phyloP scores from a whole-genome alignment of 1,284 basidiomycete genomes.

The Earliella scabrosa region DNA sequence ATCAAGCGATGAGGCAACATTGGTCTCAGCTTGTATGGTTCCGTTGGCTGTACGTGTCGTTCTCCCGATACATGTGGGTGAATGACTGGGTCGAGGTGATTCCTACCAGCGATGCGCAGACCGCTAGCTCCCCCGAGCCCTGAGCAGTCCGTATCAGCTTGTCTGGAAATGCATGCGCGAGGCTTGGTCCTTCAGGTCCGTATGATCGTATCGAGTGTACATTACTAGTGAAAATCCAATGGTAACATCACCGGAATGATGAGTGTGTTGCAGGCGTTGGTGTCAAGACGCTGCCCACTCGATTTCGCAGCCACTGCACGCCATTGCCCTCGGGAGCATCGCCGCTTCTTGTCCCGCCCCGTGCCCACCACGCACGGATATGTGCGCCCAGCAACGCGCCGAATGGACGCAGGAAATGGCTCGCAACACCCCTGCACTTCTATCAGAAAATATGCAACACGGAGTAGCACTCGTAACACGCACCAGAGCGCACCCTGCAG shows the following conservation, averaged over 20 bases:
- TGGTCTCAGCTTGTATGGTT: conserved; percentile 88
- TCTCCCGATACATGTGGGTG: conserved; percentile 92
- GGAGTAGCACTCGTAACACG: conserved; percentile 16
- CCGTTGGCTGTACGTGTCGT: conserved; percentile 82
- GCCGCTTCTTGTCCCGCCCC: conserved; percentile 21
- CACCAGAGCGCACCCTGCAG: conserved; percentile 76
- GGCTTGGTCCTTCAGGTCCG: too few species aligned
- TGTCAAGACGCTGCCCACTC: conserved; percentile 21
- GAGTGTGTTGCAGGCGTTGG: conserved; percentile 5
- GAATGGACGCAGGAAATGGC: conserved; percentile 28
- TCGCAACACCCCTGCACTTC: conserved; percentile 29
- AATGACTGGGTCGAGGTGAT: conserved; percentile 68
- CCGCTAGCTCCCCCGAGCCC: neutral
- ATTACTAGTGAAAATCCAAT: neutral
- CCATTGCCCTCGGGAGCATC: conserved; percentile 27
- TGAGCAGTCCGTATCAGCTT: neutral
- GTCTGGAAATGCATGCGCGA: too few species aligned
- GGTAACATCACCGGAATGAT: neutral
- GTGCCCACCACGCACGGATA: conserved; percentile 31
- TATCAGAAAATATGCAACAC: neutral
- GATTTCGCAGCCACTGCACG: conserved; percentile 28
- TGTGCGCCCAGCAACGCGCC: conserved; percentile 19
- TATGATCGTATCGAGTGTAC: too few species aligned
- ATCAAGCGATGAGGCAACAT: conserved; percentile 79
- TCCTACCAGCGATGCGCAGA: neutral